A percentile compares a stretch with the other conserved stretches of the same genome.
phyloP scores from a whole-genome alignment of 768 basidiomycete species.

The Trametes villosa region DNA sequence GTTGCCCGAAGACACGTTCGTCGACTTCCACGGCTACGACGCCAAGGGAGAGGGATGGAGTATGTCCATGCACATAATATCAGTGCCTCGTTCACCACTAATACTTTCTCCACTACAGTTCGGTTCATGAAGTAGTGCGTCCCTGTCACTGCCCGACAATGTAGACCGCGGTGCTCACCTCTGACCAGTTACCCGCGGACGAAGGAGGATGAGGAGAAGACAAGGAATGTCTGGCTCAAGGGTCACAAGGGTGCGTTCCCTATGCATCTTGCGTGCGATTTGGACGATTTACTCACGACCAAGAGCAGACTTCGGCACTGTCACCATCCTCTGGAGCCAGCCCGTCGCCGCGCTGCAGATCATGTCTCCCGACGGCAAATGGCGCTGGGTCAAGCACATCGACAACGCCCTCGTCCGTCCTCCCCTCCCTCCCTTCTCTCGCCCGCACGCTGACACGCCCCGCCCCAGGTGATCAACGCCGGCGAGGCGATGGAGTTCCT shows the following conservation, averaged over 20 bases:
- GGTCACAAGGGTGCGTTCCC: constrained; percentile 39
- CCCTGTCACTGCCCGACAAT: not conserved
- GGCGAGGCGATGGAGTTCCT: constrained; percentile 41
- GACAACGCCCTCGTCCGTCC: constrained; percentile 40
- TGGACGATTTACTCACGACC: not conserved
- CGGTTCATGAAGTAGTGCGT: constrained; percentile 71
- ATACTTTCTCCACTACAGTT: constrained; percentile 37
- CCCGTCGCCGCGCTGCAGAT: constrained; percentile 44
- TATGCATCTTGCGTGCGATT: not conserved
- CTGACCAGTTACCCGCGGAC: constrained; percentile 37
- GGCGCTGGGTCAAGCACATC: constrained; percentile 42
- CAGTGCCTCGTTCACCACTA: not conserved
- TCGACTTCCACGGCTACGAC: constrained; percentile 35
- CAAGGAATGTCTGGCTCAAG: constrained; percentile 42
- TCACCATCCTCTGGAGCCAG: constrained; percentile 44
- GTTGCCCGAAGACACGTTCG: constrained; percentile 39
- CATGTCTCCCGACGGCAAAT: constrained; percentile 38
- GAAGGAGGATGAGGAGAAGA: constrained; percentile 37
- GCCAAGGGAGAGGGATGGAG: constrained; percentile 36
- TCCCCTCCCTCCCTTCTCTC: not conserved
- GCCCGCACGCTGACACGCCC: not conserved
- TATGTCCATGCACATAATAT: constrained; percentile 9
- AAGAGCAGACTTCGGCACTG: constrained; percentile 38
- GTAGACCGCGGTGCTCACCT: not conserved
- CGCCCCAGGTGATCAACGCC: constrained; percentile 43